These are phyloP conservation scores for Homolaphlyctis polyrhiza DNA, from an alignment of 371 early-diverging fungal genomes.

Conservation along the genomic window DNA sequence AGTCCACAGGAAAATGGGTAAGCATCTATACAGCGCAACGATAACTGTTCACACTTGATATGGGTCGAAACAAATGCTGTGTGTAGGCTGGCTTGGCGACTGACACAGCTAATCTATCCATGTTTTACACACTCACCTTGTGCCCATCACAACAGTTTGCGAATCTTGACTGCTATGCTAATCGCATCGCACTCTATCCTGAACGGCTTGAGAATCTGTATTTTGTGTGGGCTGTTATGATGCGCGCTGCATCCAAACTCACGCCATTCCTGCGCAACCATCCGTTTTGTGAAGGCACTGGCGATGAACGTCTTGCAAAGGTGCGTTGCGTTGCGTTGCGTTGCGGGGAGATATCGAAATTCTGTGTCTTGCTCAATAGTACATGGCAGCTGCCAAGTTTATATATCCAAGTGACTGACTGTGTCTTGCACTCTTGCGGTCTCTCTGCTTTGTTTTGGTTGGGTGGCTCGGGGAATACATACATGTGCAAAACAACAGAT, in stretches of 20 bases:
- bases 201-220: constrained; percentile 93
- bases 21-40: too few species aligned
- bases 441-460: too few species aligned
- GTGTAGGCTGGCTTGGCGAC: not conserved
- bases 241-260: constrained; percentile 79
- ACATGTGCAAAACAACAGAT: too few species aligned
- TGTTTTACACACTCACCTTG: not conserved
- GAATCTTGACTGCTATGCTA: constrained; percentile 85
- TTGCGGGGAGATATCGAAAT: not conserved
- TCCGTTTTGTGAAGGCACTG: constrained; percentile 42
- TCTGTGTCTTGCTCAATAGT: too few species aligned
- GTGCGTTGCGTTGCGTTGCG: not conserved
- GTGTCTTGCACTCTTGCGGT: too few species aligned
- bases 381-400: too few species aligned
- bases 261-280: constrained; percentile 70
- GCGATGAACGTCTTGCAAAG: constrained; percentile 10
- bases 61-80: not conserved
- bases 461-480: too few species aligned
- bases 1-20: constrained; percentile 84
- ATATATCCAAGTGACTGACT: too few species aligned
- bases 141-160: constrained; percentile 3
- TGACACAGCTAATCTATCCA: not conserved
- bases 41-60: too few species aligned
- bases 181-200: constrained; percentile 81
- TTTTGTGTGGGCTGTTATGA: constrained; percentile 79